phyloP scores from a whole-genome alignment of 345 rosid genomes.

The Durio zibethinus region DNA sequence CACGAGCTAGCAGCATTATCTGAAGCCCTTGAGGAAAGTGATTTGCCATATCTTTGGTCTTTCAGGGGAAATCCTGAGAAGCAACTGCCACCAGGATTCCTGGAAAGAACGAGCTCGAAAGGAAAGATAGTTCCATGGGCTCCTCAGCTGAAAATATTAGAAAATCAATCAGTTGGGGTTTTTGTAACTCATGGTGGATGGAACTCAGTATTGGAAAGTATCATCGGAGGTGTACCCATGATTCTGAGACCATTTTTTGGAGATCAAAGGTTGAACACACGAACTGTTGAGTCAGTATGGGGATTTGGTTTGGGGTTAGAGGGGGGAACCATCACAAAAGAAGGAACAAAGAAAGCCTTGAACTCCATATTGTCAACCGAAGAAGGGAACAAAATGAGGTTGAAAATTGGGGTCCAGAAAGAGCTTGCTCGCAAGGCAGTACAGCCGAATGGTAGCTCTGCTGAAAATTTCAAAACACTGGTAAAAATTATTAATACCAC shows the following conservation, averaged over 20 bases:
- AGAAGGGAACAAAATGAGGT: conserved; percentile 42
- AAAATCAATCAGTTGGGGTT: conserved; percentile 47
- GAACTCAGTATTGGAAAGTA: conserved; percentile 53
- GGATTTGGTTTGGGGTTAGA: conserved; percentile 41
- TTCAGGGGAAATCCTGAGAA: conserved; percentile 27
- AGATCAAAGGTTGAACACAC: conserved; percentile 40
- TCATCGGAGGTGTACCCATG: conserved; percentile 48
- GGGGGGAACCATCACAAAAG: conserved; percentile 37
- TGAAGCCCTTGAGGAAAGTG: conserved; percentile 37
- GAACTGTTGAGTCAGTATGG: conserved; percentile 42
- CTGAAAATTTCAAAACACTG: conserved; percentile 31
- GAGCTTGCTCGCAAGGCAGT: conserved; percentile 36
- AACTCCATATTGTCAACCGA: conserved; percentile 24
- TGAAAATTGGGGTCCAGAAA: conserved; percentile 16
- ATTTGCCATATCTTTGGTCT: conserved; percentile 67
- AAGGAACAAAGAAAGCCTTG: conserved; percentile 28
- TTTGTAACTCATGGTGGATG: conserved; percentile 61
- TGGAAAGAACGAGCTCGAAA: conserved; percentile 26
- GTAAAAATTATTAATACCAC: conserved; percentile 23
- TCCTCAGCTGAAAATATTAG: conserved; percentile 48
- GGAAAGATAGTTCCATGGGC: conserved; percentile 59
- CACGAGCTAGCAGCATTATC: conserved; percentile 46
- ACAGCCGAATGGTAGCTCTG: conserved; percentile 35
- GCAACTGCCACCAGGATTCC: conserved; percentile 33
- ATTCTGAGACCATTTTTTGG: conserved; percentile 50